A percentile compares a stretch with the other conserved stretches of the same genome.
Conservation (phyloP, 164 flowering plant genomes). For the Platanus orientalis region DNA sequence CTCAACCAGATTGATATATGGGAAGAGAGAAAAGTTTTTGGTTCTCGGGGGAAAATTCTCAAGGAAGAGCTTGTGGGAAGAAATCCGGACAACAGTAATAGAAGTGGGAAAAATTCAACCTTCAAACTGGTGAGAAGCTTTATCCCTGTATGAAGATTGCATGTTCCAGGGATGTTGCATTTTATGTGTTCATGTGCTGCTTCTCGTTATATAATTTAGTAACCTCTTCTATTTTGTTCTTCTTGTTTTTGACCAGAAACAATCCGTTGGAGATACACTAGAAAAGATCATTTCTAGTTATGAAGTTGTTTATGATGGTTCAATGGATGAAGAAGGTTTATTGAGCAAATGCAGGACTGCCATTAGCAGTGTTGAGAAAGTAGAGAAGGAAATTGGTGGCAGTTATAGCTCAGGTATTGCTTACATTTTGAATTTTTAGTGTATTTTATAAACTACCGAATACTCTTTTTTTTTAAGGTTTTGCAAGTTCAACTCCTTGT, state of each 20-base stretch:
- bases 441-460: background rate
- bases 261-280: conserved; percentile 49
- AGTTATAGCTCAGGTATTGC: conserved; percentile 55
- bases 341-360: conserved; percentile 62
- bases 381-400: conserved; percentile 49
- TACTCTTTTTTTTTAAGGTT: background rate
- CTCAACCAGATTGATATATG: conserved; percentile 63
- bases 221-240: background rate
- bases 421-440: background rate
- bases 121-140: conserved; percentile 40
- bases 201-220: background rate
- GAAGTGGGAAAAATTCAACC: conserved; percentile 37
- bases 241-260: conserved; percentile 37
- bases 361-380: conserved; percentile 56
- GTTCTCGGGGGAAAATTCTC: conserved; percentile 80
- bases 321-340: conserved; percentile 64
- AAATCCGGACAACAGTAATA: conserved; percentile 40
- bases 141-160: background rate
- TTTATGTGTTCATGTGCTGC: background rate
- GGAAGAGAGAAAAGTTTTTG: conserved; percentile 96
- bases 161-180: background rate
- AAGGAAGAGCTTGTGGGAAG: conserved; percentile 73
- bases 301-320: conserved; percentile 61
- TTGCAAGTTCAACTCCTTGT: background rate
- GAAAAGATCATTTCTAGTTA: conserved; percentile 73